phyloP scores from a whole-genome alignment of 2,329 filamentous ascomycete genomes.

The Nectriaceae sp. region DNA sequence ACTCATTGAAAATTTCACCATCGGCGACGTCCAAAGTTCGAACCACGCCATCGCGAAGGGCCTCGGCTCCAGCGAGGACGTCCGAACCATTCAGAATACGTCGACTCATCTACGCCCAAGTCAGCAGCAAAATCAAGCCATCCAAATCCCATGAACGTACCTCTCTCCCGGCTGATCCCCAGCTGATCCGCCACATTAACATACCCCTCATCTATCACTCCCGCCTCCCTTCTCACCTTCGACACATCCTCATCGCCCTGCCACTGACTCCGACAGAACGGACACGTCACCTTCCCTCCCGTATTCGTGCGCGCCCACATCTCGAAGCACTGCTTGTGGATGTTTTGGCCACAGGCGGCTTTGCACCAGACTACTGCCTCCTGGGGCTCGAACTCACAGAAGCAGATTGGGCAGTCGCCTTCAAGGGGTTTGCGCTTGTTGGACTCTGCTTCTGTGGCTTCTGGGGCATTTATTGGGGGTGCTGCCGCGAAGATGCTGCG shows the following conservation, averaged over 20 bases:
- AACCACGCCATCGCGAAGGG: too few relatives aligned
- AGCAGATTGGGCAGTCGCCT: constrained; percentile 61
- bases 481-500: constrained; percentile 57
- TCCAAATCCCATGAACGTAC: constrained; percentile 33
- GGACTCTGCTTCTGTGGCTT: constrained; percentile 25
- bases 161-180: constrained; percentile 56
- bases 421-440: constrained; percentile 51
- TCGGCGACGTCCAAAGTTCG: too few relatives aligned
- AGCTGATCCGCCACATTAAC: constrained; percentile 62
- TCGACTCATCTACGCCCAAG: constrained; percentile 8
- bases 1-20: too few relatives aligned
- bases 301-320: constrained; percentile 53
- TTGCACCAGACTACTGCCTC: constrained; percentile 52
- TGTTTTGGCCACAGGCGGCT: constrained; percentile 56
- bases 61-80: too few relatives aligned
- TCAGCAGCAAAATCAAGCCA: constrained; percentile 7
- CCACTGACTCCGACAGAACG: constrained; percentile 62
- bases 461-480: constrained; percentile 45
- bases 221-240: constrained; percentile 44
- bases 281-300: constrained; percentile 52
- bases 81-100: constrained; percentile 17
- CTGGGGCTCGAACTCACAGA: constrained; percentile 44
- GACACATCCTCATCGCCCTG: constrained; percentile 45
- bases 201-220: constrained; percentile 53
- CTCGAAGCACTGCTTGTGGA: constrained; percentile 55